Evolutionary conservation across 805 yeast genomes (phyloP), one percentile per base, ranked within the genome.

Genomic region (Candida parachauliodes): DNA sequence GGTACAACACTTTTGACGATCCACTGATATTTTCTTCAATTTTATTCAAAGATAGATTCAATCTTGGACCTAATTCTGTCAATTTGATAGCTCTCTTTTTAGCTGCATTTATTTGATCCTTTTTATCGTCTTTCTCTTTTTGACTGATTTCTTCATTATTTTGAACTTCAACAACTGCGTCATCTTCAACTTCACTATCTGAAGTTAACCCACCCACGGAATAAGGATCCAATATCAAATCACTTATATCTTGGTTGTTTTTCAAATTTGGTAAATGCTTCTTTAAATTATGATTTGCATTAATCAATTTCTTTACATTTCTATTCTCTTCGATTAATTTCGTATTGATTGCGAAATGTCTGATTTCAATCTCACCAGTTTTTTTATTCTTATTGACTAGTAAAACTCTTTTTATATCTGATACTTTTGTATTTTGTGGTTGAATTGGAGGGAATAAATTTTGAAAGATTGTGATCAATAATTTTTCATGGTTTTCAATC

Each of bases 371-470:
- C 24, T 71, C 72, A 5, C 84, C 89, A 2, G 87, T 77, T 41
- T 76, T 79, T 21, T 73, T 68, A 53, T 81, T 83, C 52, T 81
- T 84, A 57, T 83, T 82, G 39, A 93, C 65, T 76, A 93, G 74
- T 51, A 93, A 66, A 15, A 93, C 98, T 53, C 98, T 74, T 51
- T 79, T 83, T 37, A 93, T 88, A 1, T 83, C 68, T 32, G 69
- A 66, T 23, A 93, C 81, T 47, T 80, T 80, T 14, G 94, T 84
- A 40, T 69, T 64, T 47, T 87, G 87, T 3, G 96, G 97, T 42
- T 88, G 83, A 47, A 93, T 82, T 15, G 98, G 87, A 5, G 98
- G 99, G 60, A 91, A 87, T 78, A 93, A 79, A 64, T 88, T 88
- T 63, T 93, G 98, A 65, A 93, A 87, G 68, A 88, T 80, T 3